Percentiles rank a stretch among this genome's conserved stretches.
phyloP scores from a whole-genome alignment of 345 rosid species.

The Pelargonium nanum region DNA sequence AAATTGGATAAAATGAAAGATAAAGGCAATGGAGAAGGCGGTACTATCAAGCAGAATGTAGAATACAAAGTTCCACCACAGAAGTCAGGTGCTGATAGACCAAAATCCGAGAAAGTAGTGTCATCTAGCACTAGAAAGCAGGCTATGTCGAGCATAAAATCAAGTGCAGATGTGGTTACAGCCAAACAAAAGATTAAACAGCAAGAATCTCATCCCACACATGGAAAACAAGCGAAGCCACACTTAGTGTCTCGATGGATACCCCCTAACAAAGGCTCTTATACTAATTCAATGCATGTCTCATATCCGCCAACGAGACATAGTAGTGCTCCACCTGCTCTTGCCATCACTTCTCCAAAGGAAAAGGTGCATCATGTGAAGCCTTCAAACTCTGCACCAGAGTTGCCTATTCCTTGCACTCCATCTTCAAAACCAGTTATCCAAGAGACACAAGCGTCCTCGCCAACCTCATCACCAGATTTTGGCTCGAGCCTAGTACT shows the following conservation, averaged over 20 bases:
- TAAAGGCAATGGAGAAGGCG: conserved; percentile 33
- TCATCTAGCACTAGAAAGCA: conserved; percentile 42
- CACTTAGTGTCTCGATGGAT: conserved; percentile 70
- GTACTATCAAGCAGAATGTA: conserved; percentile 18
- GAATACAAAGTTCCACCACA: conserved; percentile 28
- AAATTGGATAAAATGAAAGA: conserved; percentile 32
- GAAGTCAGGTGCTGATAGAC: conserved; percentile 26
- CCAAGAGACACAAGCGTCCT: conserved; percentile 15
- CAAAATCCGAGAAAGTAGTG: conserved; percentile 41
- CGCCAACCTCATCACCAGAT: conserved; percentile 19
- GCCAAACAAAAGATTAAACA: conserved; percentile 53
- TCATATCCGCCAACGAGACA: conserved; percentile 66
- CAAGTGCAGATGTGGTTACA: conserved; percentile 33
- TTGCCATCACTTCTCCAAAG: conserved; percentile 40
- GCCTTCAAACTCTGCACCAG: conserved; percentile 23
- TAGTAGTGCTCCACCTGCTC: conserved; percentile 73
- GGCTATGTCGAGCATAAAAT: conserved; percentile 30
- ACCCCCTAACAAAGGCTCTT: conserved; percentile 77
- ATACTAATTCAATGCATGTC: conserved; percentile 66
- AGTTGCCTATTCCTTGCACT: conserved; percentile 29
- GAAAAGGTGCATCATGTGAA: conserved; percentile 27
- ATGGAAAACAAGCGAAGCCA: conserved; percentile 67
- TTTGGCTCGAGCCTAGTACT: background rate
- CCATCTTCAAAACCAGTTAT: conserved; percentile 19
- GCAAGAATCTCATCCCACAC: conserved; percentile 42